Evolutionary conservation across 345 rosid genomes (phyloP), one percentile per base, ranked within the genome.

Genomic region (rapeseed (Brassica napus)): DNA sequence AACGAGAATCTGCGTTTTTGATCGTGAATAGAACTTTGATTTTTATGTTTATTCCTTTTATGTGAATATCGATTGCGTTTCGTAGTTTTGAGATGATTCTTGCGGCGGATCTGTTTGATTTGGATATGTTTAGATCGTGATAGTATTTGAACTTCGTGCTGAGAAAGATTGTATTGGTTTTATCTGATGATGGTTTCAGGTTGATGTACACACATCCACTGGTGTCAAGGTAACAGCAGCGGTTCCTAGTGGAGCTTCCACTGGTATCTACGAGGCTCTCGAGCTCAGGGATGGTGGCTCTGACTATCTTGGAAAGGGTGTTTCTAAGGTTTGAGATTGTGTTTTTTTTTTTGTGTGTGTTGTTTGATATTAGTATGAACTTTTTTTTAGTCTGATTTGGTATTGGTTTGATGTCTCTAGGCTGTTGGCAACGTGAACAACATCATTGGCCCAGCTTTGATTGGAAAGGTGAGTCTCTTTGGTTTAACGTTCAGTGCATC

Each of bases 171-270:
- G 10, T 1, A 1, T 14, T 47, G 4, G 39, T 35, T 30, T 66
- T 0, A 14, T 78, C 6, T 73, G 60, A 21, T 68, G 6, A 60
- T 8, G 10, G 2, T 52, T 12, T 47, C 31, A 94, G 97, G 97
- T 84, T 24, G 98, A 94, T 72, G 75, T 92, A 12, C 72, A 59
- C 24, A 86, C 88, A 65, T 88, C 92, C 3, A 85, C 79, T 68
- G 95, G 90, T 26, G 69, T 68, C 54, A 76, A 84, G 65, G 88
- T 84, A 6, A 88, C 95, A 76, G 98, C 98, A 21, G 98, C 97
- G 4, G 98, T 94, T 44, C 97, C 98, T 0, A 94, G 98, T 78
- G 98, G 98, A 69, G 98, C 98, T 80, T 94, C 98, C 77, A 92
- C 97, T 18, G 98, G 98, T 94, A 89, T 91, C 71, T 94, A 94